Evolutionary conservation across 2,329 filamentous ascomycete species (phyloP), one percentile per base, ranked within the genome.

Genomic region (Botrytis deweyae): DNA sequence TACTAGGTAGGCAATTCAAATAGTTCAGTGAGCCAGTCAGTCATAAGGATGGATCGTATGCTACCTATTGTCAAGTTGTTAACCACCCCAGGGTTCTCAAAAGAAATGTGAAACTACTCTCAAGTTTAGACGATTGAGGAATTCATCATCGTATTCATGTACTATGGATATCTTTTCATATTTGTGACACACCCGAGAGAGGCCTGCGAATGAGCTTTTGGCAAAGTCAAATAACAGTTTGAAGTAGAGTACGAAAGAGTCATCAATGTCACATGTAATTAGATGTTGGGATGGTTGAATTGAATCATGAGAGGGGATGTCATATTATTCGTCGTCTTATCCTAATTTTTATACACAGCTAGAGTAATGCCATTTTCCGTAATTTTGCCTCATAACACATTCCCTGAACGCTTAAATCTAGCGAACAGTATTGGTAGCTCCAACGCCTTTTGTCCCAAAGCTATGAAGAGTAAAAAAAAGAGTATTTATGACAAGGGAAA

Each of bases 261-360:
- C 12, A 66, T 18, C 3, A 33, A 18, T 49, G 29, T 12, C 38
- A 25, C 49, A 14, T 66, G 29, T 40, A 14, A 68, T 42, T 16
- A 46, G 38, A 18, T 10, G 12, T 62, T 44, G 18, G 25, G 16
- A 46, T 49, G 22, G 20, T 16, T 25, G 49, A 20, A 20, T 52
- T 38, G 10, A 49, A 14, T 79, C 76, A 80, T 86, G 87, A 88
- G 87, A 84, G 87, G 87, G 85, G 87, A 88, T 85, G 83, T 86
- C 83, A 83, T 83, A 87, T 88, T 88, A 87, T 84, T 81, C 81
- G 82, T 83, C 83, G 81, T 82, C 84, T 82, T 85, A 85, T 81
- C 81, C 82, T 83, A 81, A 78, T 83, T 83, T 82, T 80, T 83
- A 77, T 80, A 81, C 78, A 81, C 44, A 63, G 76, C 77, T 76